These are phyloP conservation scores for Novymonas esmeraldas DNA, from an alignment of 208 protist genomes.

Conservation along the genomic window DNA sequence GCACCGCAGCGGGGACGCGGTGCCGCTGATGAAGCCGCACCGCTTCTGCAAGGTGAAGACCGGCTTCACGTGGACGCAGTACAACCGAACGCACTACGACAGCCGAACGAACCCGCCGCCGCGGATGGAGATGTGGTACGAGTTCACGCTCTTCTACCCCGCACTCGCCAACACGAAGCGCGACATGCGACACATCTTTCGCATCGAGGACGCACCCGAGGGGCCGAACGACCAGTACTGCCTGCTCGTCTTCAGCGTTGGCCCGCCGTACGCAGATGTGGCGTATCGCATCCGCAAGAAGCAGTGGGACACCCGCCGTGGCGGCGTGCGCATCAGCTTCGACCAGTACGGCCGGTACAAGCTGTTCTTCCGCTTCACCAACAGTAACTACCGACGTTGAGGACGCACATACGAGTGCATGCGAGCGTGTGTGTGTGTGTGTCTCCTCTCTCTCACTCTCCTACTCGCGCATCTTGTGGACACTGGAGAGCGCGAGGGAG, in stretches of 20 bases:
- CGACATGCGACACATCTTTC: constrained; percentile 94
- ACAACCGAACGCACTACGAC: constrained; percentile 99
- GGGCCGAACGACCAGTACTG: constrained; percentile 87
- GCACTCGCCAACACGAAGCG: constrained; percentile 94
- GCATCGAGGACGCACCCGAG: constrained; percentile 76
- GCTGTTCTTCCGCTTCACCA: constrained; percentile 88
- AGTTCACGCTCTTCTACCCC: constrained; percentile 99
- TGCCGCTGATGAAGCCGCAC: constrained; percentile 94
- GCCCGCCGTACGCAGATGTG: constrained; percentile 99
- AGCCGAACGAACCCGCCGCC: constrained; percentile 98
- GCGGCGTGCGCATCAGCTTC: constrained; percentile 96
- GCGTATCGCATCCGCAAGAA: constrained; percentile 97
- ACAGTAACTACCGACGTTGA: constrained; percentile 86
- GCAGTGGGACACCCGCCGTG: constrained; percentile 95
- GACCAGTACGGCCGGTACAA: constrained; percentile 85
- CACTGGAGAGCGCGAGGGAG: too few species aligned
- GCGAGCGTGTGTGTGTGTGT: neutral
- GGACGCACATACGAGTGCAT: neutral
- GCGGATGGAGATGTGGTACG: constrained; percentile 99
- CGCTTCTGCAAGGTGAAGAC: constrained; percentile 99
- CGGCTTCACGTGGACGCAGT: constrained; percentile 98
- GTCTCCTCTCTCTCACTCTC: neutral
- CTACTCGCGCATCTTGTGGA: too few species aligned
- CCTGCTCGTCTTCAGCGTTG: constrained; percentile 94
- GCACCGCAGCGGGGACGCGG: constrained; percentile 16